phyloP scores from a whole-genome alignment of 2,329 filamentous ascomycete species.

The Venturia pyrina region DNA sequence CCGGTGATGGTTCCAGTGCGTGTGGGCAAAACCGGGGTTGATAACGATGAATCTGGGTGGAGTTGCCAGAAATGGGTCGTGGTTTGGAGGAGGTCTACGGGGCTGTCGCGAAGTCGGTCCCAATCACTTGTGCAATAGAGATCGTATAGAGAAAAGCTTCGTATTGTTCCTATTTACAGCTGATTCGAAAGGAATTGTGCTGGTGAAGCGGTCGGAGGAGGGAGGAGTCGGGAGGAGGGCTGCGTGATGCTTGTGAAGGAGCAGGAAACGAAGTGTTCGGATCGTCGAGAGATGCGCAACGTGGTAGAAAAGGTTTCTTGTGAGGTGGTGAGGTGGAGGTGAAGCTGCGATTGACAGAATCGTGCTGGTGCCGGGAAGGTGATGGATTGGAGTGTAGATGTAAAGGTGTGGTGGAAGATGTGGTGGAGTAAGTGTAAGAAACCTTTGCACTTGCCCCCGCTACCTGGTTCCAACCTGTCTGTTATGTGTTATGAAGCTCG shows the following conservation, averaged over 20 bases:
- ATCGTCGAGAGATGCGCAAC: not conserved
- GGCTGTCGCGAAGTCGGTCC: not conserved
- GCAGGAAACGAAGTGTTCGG: not conserved
- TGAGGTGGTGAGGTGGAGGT: constrained; percentile 1
- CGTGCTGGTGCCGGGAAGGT: not conserved
- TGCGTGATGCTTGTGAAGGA: constrained; percentile 6
- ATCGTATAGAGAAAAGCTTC: not conserved
- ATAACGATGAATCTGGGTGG: not conserved
- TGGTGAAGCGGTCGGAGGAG: constrained; percentile 9
- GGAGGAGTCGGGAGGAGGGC: not conserved
- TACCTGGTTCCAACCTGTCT: not conserved
- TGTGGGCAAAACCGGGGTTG: not conserved
- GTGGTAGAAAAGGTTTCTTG: not conserved
- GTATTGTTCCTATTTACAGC: constrained; percentile 11
- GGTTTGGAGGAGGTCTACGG: not conserved
- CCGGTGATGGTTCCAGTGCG: not conserved
- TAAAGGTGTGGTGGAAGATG: not conserved
- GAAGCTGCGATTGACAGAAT: not conserved
- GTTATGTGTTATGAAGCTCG: not conserved
- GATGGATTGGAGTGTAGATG: not conserved
- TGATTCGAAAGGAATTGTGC: constrained; percentile 10
- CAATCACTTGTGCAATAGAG: not conserved
- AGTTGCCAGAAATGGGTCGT: not conserved
- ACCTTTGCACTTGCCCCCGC: constrained; percentile 4
- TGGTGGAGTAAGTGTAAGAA: not conserved